Evolutionary conservation across 768 basidiomycete genomes (phyloP).

Genomic region (Russula ochroleuca): DNA sequence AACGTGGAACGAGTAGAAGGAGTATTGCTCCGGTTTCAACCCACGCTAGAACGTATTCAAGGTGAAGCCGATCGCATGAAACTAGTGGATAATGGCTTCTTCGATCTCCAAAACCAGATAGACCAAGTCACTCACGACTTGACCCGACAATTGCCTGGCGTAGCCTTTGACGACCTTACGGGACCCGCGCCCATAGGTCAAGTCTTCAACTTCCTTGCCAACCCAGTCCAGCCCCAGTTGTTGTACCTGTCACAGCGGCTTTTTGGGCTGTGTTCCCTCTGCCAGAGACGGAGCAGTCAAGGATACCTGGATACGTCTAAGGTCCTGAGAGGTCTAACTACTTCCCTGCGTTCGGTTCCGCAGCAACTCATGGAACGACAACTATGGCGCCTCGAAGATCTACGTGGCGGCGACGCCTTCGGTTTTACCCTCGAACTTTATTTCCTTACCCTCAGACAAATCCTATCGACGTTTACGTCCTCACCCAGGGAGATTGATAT

Average conservation of each 20-base stretch:
- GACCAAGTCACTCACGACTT: constrained; percentile 9
- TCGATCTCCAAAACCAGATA: not conserved
- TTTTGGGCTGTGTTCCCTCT: not conserved
- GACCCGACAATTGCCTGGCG: constrained; percentile 15
- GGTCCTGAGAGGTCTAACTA: not conserved
- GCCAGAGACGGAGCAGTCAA: not conserved
- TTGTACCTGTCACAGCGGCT: not conserved
- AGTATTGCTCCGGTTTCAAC: not conserved
- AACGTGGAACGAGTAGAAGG: not conserved
- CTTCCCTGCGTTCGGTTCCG: not conserved
- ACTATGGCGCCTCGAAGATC: constrained; percentile 5
- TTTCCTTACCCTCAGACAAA: constrained; percentile 1
- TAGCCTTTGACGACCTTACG: not conserved
- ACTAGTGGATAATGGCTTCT: not conserved
- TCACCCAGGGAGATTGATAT: not conserved
- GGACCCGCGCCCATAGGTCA: not conserved
- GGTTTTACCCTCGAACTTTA: constrained; percentile 11
- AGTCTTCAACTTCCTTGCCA: not conserved
- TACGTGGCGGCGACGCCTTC: not conserved
- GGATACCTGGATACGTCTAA: not conserved
- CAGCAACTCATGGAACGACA: constrained; percentile 6
- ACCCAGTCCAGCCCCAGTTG: constrained; percentile 2
- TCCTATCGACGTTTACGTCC: not conserved
- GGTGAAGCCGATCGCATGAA: constrained; percentile 2
- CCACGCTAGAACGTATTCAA: not conserved